Base-by-base conservation (phyloP, 805 yeast genomes). In the Ogataea parapolymorpha region DNA sequence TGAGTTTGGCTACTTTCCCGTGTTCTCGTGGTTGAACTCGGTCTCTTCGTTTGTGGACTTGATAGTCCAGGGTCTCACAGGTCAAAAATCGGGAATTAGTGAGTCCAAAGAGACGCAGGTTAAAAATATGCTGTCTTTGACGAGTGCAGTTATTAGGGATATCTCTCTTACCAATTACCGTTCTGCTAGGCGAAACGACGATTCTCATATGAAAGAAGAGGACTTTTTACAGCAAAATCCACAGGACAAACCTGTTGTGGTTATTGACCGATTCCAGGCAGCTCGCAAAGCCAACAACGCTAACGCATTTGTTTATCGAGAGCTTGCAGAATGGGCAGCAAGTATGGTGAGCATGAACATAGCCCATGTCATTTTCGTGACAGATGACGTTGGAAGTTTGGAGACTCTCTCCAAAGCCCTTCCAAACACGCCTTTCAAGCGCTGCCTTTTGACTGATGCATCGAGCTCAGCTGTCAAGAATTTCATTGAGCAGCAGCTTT, bases 1-100 rank as follows among this genome's bases (percentile, higher is more conserved):
- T 18, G 87, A 86, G 59, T 56, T 89, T 18, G 99, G 99, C 0
- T 93, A 93, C 62, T 87, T 77, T 68, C 99, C 99, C 1, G 82
- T 87, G 5, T 93, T 93, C 61, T 85, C 96, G 16, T 91, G 97
- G 96, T 66, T 90, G 45, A 87, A 87, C 59, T 77, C 84, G 2
- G 66, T 90, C 10, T 79, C 95, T 0, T 77, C 80, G 43, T 80
- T 89, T 44, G 66, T 87, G 34, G 99, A 93, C 64, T 70, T 93
- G 54, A 87, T 82, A 40, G 84, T 85, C 14, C 95, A 88, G 58
- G 91, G 97, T 42, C 61, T 91, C 30, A 88, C 95, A 1, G 99
- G 98, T 1, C 97, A 89, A 59, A 90, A 89, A 57, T 84, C 95
- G 3, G 96, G 96, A 1, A 68, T 90, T 35, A 78, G 90, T 23